Conservation (phyloP, 805 yeast species). For the Monosporozyma aquatica region DNA sequence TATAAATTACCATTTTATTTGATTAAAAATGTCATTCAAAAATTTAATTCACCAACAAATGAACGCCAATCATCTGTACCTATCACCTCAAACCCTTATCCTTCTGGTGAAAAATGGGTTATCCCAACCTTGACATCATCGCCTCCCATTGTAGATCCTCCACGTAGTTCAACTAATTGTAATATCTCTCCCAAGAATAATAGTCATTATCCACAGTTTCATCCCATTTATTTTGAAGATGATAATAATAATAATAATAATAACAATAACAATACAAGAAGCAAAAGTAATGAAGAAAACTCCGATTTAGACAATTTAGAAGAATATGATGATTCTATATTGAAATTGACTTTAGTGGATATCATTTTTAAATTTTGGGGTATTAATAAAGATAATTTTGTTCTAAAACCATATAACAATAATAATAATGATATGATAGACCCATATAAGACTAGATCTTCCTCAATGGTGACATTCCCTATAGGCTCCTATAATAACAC, state of each 20-base stretch:
- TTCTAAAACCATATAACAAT: constrained; percentile 6
- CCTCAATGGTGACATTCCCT: not conserved
- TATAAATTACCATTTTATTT: constrained; percentile 56
- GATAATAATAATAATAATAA: not conserved
- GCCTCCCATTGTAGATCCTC: not conserved
- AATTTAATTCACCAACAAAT: constrained; percentile 21
- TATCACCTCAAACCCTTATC: too few species aligned
- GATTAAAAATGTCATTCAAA: constrained; percentile 45
- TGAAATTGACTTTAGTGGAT: constrained; percentile 59
- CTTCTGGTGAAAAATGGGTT: too few species aligned
- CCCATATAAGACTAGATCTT: not conserved
- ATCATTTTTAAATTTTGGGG: constrained; percentile 64
- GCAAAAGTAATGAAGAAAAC: not conserved
- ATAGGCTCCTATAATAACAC: too few species aligned
- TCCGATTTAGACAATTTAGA: not conserved
- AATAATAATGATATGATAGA: not conserved
- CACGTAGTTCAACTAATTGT: too few species aligned
- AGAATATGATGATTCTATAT: constrained; percentile 29
- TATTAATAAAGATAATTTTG: constrained; percentile 36
- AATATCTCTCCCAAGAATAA: too few species aligned
- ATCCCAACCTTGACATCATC: not conserved
- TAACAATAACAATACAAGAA: not conserved
- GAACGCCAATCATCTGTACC: too few species aligned
- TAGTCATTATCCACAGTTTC: too few species aligned
- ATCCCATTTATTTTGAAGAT: too few species aligned